Percentiles rank a stretch among this genome's conserved stretches.
Conservation (phyloP, 1,284 basidiomycete species). For the Pascua guehoae region DNA sequence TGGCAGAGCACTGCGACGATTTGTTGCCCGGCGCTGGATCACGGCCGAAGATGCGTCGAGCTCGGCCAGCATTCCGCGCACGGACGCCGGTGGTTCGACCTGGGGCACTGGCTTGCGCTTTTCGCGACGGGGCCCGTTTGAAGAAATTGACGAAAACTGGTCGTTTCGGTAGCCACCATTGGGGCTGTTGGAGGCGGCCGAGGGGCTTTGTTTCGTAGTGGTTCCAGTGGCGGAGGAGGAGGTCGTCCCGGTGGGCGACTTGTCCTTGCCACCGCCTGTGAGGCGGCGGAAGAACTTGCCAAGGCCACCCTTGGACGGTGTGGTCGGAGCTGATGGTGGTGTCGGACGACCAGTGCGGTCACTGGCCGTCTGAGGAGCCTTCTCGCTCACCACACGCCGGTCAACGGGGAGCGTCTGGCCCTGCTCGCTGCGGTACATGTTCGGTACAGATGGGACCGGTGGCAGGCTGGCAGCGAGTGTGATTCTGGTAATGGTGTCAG, state of each 20-base stretch:
- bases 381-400: too few relatives aligned
- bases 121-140: too few relatives aligned
- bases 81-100: constrained; percentile 6
- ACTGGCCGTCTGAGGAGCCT: background rate
- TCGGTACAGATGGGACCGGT: background rate
- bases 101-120: background rate
- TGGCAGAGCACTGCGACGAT: constrained; percentile 2
- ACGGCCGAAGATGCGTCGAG: constrained; percentile 6
- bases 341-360: background rate
- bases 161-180: too few relatives aligned
- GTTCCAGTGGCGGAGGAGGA: background rate
- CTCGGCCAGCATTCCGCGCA: constrained; percentile 14
- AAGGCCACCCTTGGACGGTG: background rate
- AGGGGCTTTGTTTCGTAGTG: too few relatives aligned
- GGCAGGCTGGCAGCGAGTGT: background rate
- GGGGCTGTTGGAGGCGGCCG: too few relatives aligned
- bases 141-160: too few relatives aligned
- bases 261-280: background rate
- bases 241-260: too few relatives aligned
- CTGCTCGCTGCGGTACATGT: background rate
- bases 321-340: background rate
- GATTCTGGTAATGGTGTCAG: too few relatives aligned
- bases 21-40: constrained; percentile 4
- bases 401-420: too few relatives aligned
- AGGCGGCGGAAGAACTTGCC: background rate